phyloP scores from a whole-genome alignment of 2,329 filamentous ascomycete genomes.

The Incumbomyces lentus region DNA sequence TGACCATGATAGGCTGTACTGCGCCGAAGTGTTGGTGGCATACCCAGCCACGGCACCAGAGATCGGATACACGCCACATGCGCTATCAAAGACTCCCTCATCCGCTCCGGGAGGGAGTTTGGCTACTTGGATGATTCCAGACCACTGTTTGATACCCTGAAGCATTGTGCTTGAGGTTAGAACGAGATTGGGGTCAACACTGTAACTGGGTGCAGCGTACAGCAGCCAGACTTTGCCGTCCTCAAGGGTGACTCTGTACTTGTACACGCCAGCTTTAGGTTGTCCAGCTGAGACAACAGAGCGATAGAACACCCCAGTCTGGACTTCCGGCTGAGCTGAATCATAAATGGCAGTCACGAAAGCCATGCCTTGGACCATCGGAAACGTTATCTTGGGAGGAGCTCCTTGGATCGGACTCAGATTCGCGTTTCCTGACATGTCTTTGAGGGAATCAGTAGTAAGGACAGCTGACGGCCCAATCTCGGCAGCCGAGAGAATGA shows the following conservation, averaged over 20 bases:
- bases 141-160: slow-evolving; percentile 56
- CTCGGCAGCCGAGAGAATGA: slow-evolving; percentile 70
- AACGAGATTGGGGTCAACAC: slow-evolving; percentile 52
- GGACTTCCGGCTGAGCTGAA: slow-evolving; percentile 59
- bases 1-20: slow-evolving; percentile 63
- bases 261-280: slow-evolving; percentile 56
- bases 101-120: slow-evolving; percentile 57
- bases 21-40: slow-evolving; percentile 49
- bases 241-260: slow-evolving; percentile 64
- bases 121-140: slow-evolving; percentile 70
- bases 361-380: slow-evolving; percentile 79
- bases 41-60: slow-evolving; percentile 55
- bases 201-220: slow-evolving; percentile 56
- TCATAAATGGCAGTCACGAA: slow-evolving; percentile 72
- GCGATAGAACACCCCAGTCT: slow-evolving; percentile 64
- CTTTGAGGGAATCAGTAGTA: slow-evolving; percentile 42
- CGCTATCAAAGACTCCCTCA: slow-evolving; percentile 62
- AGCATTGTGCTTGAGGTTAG: slow-evolving; percentile 57
- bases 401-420: slow-evolving; percentile 47
- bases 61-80: slow-evolving; percentile 64
- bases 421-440: slow-evolving; percentile 57
- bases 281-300: slow-evolving; percentile 46
- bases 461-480: slow-evolving; percentile 51
- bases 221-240: slow-evolving; percentile 69
- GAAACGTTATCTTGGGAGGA: slow-evolving; percentile 59